Percentiles rank a stretch among this genome's conserved stretches.
Conservation (phyloP, 768 basidiomycete species). For the Auriscalpium orientale region DNA sequence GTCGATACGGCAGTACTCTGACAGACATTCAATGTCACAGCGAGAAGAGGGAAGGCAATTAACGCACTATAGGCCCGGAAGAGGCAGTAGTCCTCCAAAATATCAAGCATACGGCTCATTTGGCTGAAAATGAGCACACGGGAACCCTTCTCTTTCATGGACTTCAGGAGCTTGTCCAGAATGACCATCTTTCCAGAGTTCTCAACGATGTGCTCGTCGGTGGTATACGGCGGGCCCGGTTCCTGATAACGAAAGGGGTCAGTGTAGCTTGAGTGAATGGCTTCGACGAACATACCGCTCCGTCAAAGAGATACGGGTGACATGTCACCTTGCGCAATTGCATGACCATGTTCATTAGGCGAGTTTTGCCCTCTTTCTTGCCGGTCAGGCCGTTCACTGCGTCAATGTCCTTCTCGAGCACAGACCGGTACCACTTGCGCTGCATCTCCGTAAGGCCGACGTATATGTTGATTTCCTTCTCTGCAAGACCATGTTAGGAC, state of each 20-base stretch:
- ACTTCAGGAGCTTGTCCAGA: conserved; percentile 82
- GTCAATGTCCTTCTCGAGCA: conserved; percentile 97
- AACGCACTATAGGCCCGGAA: conserved; percentile 80
- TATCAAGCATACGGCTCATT: conserved; percentile 98
- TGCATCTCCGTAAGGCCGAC: conserved; percentile 97
- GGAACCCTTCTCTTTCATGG: conserved; percentile 90
- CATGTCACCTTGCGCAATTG: conserved; percentile 89
- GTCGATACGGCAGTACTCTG: conserved; percentile 96
- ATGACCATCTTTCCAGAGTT: conserved; percentile 98
- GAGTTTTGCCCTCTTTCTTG: conserved; percentile 97
- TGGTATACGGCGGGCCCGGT: conserved; percentile 97
- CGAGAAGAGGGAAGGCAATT: neutral
- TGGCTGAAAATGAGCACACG: conserved; percentile 96
- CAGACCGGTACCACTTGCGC: conserved; percentile 93
- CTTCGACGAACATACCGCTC: conserved; percentile 49
- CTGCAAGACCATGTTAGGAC: conserved; percentile 26
- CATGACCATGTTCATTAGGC: conserved; percentile 99
- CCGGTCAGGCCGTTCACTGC: conserved; percentile 94
- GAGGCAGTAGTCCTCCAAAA: conserved; percentile 93
- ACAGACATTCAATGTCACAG: conserved; percentile 6
- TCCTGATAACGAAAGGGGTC: conserved; percentile 42
- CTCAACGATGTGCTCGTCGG: conserved; percentile 91
- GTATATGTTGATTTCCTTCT: conserved; percentile 99
- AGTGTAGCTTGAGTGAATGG: neutral
- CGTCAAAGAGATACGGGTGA: conserved; percentile 89